These are phyloP conservation scores for Barnettozyma wickerhamii DNA, from an alignment of 805 yeast genomes.

Conservation along the genomic window DNA sequence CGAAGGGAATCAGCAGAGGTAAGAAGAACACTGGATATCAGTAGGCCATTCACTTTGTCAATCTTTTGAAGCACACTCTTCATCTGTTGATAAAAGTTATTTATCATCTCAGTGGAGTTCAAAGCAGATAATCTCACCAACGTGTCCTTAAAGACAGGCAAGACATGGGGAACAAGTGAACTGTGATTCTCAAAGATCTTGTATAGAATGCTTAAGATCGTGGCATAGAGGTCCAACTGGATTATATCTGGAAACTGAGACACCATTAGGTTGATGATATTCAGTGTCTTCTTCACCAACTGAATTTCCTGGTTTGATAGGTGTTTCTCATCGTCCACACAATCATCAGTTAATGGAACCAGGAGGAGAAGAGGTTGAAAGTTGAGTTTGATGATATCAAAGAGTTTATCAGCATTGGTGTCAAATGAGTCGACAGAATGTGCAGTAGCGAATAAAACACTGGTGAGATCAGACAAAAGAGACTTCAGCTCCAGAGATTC, in stretches of 20 bases:
- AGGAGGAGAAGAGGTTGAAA: constrained; percentile 56
- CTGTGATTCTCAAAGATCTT: constrained; percentile 32
- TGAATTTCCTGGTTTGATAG: constrained; percentile 29
- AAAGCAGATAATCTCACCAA: constrained; percentile 32
- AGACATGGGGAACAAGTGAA: constrained; percentile 44
- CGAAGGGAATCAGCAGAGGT: constrained; percentile 34
- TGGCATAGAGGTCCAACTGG: constrained; percentile 64
- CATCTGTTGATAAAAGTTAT: constrained; percentile 35
- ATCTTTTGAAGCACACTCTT: constrained; percentile 26
- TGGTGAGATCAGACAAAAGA: constrained; percentile 50
- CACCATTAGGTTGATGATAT: constrained; percentile 57
- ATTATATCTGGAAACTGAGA: constrained; percentile 63
- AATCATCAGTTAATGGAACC: constrained; percentile 52
- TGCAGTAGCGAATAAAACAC: constrained; percentile 42
- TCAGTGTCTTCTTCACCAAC: constrained; percentile 45
- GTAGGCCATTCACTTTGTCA: constrained; percentile 32
- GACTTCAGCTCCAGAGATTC: constrained; percentile 45
- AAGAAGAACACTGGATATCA: constrained; percentile 41
- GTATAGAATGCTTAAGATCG: constrained; percentile 52
- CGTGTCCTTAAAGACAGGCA: constrained; percentile 47
- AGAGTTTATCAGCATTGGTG: constrained; percentile 68
- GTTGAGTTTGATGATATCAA: constrained; percentile 72
- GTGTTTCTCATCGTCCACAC: constrained; percentile 23
- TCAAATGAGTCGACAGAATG: constrained; percentile 38
- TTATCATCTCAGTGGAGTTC: constrained; percentile 26